phyloP scores from a whole-genome alignment of 2,329 filamentous ascomycete species.

The Trichoderma asperellum region DNA sequence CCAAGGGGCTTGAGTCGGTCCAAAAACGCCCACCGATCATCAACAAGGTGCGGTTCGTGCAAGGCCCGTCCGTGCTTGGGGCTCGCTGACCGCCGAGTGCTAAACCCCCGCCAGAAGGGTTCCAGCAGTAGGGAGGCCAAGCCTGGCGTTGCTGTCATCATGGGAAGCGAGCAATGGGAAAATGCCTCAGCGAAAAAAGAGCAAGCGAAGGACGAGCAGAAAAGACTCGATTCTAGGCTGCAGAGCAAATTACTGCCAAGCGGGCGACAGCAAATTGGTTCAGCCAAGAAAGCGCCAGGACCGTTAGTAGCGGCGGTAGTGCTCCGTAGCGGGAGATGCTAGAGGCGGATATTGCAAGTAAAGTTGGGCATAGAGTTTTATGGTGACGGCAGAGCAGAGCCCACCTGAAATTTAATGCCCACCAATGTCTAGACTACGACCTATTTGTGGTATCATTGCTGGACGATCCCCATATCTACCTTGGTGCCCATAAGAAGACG shows the following conservation, averaged over 20 bases:
- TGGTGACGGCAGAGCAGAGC: constrained; percentile 6
- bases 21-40: constrained; percentile 20
- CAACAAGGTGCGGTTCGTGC: constrained; percentile 16
- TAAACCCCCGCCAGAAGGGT: neutral
- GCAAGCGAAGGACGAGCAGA: neutral
- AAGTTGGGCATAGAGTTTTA: constrained; percentile 23
- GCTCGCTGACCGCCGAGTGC: constrained; percentile 16
- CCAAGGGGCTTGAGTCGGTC: constrained; percentile 4
- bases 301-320: constrained; percentile 12
- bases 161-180: constrained; percentile 15
- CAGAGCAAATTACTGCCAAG: neutral
- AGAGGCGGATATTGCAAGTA: constrained; percentile 27
- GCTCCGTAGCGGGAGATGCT: constrained; percentile 17
- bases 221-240: constrained; percentile 1
- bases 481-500: neutral
- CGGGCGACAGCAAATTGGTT: neutral
- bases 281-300: constrained; percentile 17
- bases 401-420: neutral
- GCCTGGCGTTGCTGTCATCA: constrained; percentile 16
- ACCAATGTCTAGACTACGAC: neutral
- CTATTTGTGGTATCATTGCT: neutral
- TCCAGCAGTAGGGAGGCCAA: constrained; percentile 3
- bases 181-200: constrained; percentile 19
- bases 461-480: neutral
- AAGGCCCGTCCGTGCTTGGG: constrained; percentile 11